Percentiles rank a stretch among this genome's conserved stretches.
These are phyloP conservation scores for Cubamyces lactineus DNA, from an alignment of 768 basidiomycete species.

Conservation along the genomic window DNA sequence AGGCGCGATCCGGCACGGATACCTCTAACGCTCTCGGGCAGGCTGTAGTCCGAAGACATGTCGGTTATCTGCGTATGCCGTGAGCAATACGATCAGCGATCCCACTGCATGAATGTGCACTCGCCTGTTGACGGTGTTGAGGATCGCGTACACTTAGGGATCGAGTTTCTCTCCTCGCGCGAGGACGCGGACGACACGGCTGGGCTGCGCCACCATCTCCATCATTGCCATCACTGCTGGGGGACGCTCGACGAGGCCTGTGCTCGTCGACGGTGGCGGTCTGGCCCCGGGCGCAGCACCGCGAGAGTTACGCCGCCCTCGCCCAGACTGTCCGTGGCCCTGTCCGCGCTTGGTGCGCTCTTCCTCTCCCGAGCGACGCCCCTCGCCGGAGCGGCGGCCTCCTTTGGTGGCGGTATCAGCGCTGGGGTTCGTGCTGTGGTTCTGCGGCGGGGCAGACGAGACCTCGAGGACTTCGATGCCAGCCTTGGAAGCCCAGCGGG, in stretches of 20 bases:
- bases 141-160: constrained; percentile 33
- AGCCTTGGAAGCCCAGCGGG: constrained; percentile 69
- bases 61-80: not conserved
- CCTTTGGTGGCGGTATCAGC: not conserved
- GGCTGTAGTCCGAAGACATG: constrained; percentile 3
- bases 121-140: constrained; percentile 2
- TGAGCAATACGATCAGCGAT: not conserved
- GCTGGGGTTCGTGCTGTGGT: constrained; percentile 3
- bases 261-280: constrained; percentile 23
- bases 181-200: constrained; percentile 76
- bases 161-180: constrained; percentile 87
- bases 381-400: constrained; percentile 29
- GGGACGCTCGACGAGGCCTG: constrained; percentile 72
- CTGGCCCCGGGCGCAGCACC: constrained; percentile 14
- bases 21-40: constrained; percentile 12
- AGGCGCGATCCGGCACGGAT: constrained; percentile 7
- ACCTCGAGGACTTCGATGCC: constrained; percentile 61
- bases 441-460: constrained; percentile 39
- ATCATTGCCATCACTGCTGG: constrained; percentile 83
- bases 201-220: constrained; percentile 74
- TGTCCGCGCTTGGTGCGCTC: constrained; percentile 30
- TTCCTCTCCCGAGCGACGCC: constrained; percentile 35
- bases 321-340: constrained; percentile 8
- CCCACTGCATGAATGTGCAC: not conserved
- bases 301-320: constrained; percentile 31